Conservation (phyloP, 208 protist species). For the Histomonas meleagridis region DNA sequence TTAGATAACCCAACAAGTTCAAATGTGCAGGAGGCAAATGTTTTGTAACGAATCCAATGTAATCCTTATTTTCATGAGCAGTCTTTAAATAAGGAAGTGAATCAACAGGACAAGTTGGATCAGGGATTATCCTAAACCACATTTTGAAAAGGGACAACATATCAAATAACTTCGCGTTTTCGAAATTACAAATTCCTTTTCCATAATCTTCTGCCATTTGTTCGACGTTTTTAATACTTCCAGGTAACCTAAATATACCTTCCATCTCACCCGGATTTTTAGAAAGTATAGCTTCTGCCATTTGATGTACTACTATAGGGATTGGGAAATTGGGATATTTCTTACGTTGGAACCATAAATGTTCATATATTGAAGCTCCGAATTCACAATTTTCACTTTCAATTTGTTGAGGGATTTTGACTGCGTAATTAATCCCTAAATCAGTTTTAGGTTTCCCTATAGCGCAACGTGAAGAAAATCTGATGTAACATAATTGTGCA, state of each 20-base stretch:
- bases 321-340: background rate
- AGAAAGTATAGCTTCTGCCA: background rate
- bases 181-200: background rate
- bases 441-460: background rate
- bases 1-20: background rate
- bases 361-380: background rate
- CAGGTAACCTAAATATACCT: constrained; percentile 19
- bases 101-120: background rate
- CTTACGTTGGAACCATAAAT: background rate
- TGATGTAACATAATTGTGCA: background rate
- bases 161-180: background rate
- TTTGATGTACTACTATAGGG: background rate
- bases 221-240: background rate
- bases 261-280: background rate
- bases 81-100: background rate
- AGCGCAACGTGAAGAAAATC: background rate
- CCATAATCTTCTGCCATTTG: background rate
- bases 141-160: background rate
- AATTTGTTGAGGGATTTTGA: background rate
- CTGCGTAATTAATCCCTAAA: background rate
- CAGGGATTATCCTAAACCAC: background rate
- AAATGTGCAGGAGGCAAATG: background rate
- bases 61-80: background rate
- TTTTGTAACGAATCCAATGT: background rate
- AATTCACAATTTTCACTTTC: background rate